These are phyloP conservation scores for Alloteropsis semialata DNA, from an alignment of 176 grass and related monocot species.

Conservation along the genomic window DNA sequence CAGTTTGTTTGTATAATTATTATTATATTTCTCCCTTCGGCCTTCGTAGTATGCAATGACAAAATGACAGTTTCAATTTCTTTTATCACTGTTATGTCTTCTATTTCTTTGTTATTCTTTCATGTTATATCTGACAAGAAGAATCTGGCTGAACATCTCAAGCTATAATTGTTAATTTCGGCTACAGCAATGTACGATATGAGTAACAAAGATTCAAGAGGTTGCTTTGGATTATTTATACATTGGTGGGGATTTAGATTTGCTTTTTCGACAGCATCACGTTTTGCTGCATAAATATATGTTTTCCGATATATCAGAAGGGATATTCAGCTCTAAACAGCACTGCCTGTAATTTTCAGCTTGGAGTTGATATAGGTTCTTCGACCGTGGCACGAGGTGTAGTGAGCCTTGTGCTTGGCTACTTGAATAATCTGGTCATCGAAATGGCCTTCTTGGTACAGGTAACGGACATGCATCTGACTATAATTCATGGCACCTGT, in stretches of 20 bases:
- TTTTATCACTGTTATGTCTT: not conserved
- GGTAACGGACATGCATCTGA: slow-evolving; percentile 25
- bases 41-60: not conserved
- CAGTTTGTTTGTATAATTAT: not conserved
- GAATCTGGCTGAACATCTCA: not conserved
- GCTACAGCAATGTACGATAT: not conserved
- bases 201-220: not conserved
- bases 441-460: slow-evolving; percentile 97
- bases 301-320: not conserved
- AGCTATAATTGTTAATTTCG: not conserved
- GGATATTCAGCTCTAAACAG: not conserved
- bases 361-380: slow-evolving; percentile 85
- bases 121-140: not conserved
- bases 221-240: not conserved
- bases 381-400: slow-evolving; percentile 89
- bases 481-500: not conserved
- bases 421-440: slow-evolving; percentile 93
- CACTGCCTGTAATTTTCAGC: slow-evolving; percentile 48
- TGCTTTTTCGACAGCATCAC: not conserved
- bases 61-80: not conserved
- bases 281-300: not conserved
- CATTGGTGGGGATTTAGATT: not conserved
- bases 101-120: not conserved
- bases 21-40: not conserved
- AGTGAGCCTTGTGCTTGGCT: slow-evolving; percentile 88